phyloP scores from a whole-genome alignment of 345 rosid species.

The Sisymbrium altissimum region DNA sequence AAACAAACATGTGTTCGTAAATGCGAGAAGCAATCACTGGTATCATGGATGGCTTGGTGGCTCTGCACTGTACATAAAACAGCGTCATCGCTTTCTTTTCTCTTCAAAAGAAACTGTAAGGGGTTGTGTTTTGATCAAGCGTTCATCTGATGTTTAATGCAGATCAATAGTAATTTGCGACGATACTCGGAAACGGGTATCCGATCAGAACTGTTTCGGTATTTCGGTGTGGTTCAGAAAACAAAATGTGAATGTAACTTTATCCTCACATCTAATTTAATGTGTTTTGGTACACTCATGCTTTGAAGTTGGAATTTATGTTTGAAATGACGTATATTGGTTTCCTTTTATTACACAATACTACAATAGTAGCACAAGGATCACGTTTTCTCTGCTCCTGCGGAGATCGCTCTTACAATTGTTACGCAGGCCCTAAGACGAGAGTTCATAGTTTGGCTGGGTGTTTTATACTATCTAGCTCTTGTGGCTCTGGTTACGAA shows the following conservation, averaged over 20 bases:
- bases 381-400: not conserved
- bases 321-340: not conserved
- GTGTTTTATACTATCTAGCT: slow-evolving; percentile 14
- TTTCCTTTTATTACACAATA: slow-evolving; percentile 1
- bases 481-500: slow-evolving; percentile 50
- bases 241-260: slow-evolving; percentile 7
- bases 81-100: slow-evolving; percentile 14
- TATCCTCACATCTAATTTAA: not conserved
- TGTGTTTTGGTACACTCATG: slow-evolving; percentile 8
- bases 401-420: not conserved
- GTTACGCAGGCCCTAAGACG: not conserved
- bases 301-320: not conserved
- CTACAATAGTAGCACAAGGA: not conserved
- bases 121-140: slow-evolving; percentile 16
- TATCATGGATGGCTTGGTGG: slow-evolving; percentile 23
- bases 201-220: not conserved
- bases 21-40: slow-evolving; percentile 17
- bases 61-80: slow-evolving; percentile 34
- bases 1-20: slow-evolving; percentile 2
- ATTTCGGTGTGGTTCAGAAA: not conserved
- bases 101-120: slow-evolving; percentile 7
- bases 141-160: slow-evolving; percentile 8
- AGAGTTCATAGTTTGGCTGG: not conserved
- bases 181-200: not conserved
- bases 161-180: not conserved